phyloP scores from a whole-genome alignment of 768 basidiomycete genomes.

The Kwoniella mangroviensis region DNA sequence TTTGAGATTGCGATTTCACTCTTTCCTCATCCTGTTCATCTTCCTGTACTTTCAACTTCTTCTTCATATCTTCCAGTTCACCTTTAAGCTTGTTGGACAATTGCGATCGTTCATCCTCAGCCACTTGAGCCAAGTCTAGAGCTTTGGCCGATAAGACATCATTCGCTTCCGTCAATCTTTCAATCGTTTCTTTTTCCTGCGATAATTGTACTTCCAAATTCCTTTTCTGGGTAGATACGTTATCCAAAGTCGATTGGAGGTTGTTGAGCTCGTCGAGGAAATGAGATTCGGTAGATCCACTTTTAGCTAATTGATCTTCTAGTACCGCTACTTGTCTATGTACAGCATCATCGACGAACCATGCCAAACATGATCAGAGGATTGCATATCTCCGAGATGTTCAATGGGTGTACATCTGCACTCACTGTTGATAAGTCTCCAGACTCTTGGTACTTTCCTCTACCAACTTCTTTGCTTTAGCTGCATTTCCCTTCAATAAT shows the following conservation, averaged over 20 bases:
- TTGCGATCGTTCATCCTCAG: slow-evolving; percentile 60
- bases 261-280: slow-evolving; percentile 53
- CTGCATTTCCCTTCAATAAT: slow-evolving; percentile 87
- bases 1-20: slow-evolving; percentile 81
- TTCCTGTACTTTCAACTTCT: slow-evolving; percentile 67
- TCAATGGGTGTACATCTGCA: background rate
- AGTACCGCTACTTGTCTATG: slow-evolving; percentile 55
- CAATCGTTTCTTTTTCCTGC: slow-evolving; percentile 73
- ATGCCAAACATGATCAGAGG: background rate
- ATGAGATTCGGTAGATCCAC: slow-evolving; percentile 46
- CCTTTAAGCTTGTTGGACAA: slow-evolving; percentile 63
- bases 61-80: slow-evolving; percentile 65
- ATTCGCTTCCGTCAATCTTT: slow-evolving; percentile 78
- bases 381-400: background rate
- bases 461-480: slow-evolving; percentile 85
- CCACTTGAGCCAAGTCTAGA: slow-evolving; percentile 72
- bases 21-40: slow-evolving; percentile 64
- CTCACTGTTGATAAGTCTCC: slow-evolving; percentile 80
- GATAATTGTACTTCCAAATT: slow-evolving; percentile 57
- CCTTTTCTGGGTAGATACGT: slow-evolving; percentile 38
- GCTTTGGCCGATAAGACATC: slow-evolving; percentile 73
- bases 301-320: slow-evolving; percentile 50
- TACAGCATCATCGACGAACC: background rate
- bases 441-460: slow-evolving; percentile 77
- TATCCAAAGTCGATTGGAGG: slow-evolving; percentile 46